These are phyloP conservation scores for Colletotrichum navitas DNA, from an alignment of 2,329 filamentous ascomycete species.

Conservation along the genomic window DNA sequence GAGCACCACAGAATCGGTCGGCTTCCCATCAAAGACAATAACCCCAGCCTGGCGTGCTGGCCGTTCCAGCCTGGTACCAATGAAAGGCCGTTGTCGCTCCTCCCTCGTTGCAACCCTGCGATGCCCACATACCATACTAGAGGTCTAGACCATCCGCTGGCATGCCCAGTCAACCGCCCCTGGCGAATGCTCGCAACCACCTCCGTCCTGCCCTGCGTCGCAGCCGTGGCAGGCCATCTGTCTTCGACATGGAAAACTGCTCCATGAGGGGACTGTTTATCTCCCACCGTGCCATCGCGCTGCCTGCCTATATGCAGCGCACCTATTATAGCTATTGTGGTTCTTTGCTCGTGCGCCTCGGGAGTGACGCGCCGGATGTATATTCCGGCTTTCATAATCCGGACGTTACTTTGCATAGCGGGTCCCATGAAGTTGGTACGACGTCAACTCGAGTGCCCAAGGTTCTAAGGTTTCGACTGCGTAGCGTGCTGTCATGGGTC, in stretches of 20 bases:
- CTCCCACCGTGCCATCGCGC: background rate
- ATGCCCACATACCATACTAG: background rate
- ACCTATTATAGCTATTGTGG: background rate
- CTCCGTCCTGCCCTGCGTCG: background rate
- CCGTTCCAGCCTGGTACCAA: conserved; percentile 27
- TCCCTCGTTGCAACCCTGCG: conserved; percentile 32
- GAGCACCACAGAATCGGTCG: conserved; percentile 11
- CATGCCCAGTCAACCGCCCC: conserved; percentile 23
- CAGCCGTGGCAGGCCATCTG: background rate
- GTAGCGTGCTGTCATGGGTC: background rate
- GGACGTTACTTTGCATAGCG: conserved; percentile 4
- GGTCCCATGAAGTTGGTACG: conserved; percentile 1
- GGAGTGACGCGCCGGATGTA: background rate
- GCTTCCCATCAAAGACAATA: conserved; percentile 26
- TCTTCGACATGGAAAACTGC: background rate
- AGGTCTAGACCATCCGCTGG: conserved; percentile 31
- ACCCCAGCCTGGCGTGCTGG: conserved; percentile 19
- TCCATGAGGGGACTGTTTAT: conserved; percentile 1
- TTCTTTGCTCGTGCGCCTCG: background rate
- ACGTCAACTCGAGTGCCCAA: background rate
- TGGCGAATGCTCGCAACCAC: background rate
- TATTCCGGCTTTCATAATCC: conserved; percentile 4
- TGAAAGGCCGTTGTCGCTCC: conserved; percentile 13
- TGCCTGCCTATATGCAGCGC: background rate
- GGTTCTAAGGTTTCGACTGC: background rate